Percentiles rank a stretch among this genome's conserved stretches.
Conservation (phyloP, 2,329 filamentous ascomycete genomes). For the Monilinia laxa region DNA sequence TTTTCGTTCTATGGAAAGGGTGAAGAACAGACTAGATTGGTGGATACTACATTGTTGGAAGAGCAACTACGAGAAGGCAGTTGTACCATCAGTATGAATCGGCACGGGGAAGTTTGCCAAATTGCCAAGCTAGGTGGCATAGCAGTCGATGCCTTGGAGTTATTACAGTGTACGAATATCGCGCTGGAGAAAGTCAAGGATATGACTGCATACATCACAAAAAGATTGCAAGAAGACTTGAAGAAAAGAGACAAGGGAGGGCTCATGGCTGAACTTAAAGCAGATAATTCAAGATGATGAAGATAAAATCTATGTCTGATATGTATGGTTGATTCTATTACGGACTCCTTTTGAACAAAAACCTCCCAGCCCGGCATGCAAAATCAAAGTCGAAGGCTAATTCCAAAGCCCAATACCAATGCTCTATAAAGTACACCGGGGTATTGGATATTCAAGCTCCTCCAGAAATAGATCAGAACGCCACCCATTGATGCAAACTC, state of each 20-base stretch:
- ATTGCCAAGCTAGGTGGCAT: conserved; percentile 85
- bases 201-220: conserved; percentile 71
- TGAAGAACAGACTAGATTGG: conserved; percentile 66
- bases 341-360: conserved; percentile 4
- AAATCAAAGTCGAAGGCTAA: neutral
- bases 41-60: conserved; percentile 73
- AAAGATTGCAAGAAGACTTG: conserved; percentile 72
- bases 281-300: conserved; percentile 64
- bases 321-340: conserved; percentile 20
- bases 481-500: conserved; percentile 20
- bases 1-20: conserved; percentile 72
- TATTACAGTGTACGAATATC: conserved; percentile 73
- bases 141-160: conserved; percentile 73
- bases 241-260: conserved; percentile 77
- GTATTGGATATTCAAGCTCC: conserved; percentile 24
- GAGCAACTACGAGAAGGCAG: conserved; percentile 73
- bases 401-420: conserved; percentile 6
- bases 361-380: neutral
- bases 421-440: conserved; percentile 22
- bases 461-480: conserved; percentile 22
- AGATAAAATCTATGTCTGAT: conserved; percentile 48
- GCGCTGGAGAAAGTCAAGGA: conserved; percentile 80
- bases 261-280: conserved; percentile 72
- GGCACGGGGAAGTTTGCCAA: conserved; percentile 40
- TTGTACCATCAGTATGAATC: conserved; percentile 66